phyloP scores from a whole-genome alignment of 495 filamentous ascomycete species.

The Penicillium ochrochloron region DNA sequence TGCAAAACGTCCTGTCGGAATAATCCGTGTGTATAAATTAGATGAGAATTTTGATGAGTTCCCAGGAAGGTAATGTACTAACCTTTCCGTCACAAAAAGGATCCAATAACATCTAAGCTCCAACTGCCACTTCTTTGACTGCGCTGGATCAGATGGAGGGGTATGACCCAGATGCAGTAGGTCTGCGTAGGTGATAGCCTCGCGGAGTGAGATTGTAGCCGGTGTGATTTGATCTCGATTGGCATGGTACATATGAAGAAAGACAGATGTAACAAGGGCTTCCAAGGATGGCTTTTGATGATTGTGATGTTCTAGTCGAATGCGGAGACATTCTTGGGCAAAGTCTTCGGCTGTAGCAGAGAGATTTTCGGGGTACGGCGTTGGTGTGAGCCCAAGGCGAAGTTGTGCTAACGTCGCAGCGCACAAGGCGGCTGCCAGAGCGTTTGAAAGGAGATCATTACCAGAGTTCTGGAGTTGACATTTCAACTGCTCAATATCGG shows the following conservation, averaged over 20 bases:
- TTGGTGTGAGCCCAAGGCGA: conserved; percentile 16
- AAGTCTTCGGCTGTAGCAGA: conserved; percentile 22
- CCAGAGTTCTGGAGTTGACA: background rate
- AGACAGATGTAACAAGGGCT: conserved; percentile 19
- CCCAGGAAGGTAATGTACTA: background rate
- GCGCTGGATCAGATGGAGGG: conserved; percentile 2
- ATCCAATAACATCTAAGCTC: conserved; percentile 25
- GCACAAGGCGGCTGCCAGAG: conserved; percentile 22
- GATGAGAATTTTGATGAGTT: no score
- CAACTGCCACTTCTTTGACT: conserved; percentile 19
- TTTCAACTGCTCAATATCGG: conserved; percentile 20
- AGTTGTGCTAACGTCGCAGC: conserved; percentile 27
- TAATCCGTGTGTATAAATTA: background rate
- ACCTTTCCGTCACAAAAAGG: conserved; percentile 28
- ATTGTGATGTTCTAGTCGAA: conserved; percentile 17
- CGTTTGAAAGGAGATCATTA: conserved; percentile 15
- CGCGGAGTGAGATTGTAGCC: conserved; percentile 24
- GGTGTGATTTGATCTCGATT: conserved; percentile 25
- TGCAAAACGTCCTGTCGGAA: conserved; percentile 23
- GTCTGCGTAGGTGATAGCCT: conserved; percentile 25
- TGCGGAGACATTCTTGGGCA: conserved; percentile 21
- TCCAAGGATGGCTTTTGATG: conserved; percentile 16
- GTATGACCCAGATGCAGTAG: conserved; percentile 21
- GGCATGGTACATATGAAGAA: conserved; percentile 30
- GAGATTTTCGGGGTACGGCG: conserved; percentile 7